Conservation (phyloP, 805 yeast species). For the Candida dendrica region DNA sequence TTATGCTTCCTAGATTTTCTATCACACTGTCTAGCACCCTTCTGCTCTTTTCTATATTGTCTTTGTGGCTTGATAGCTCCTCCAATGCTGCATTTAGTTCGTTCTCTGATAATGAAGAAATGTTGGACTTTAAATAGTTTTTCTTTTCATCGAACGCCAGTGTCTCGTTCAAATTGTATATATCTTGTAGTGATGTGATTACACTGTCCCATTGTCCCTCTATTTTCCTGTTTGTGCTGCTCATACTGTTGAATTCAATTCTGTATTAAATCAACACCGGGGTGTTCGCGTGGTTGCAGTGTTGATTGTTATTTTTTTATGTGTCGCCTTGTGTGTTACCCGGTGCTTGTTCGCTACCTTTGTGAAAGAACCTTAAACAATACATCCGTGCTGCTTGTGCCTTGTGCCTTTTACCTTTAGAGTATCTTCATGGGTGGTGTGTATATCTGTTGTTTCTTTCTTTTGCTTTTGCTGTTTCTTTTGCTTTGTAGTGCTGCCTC, state of each 20-base stretch:
- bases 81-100: constrained; percentile 35
- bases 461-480: no score
- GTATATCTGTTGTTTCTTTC: no score
- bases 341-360: no score
- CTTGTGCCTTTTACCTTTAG: no score
- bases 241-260: background rate
- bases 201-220: constrained; percentile 67
- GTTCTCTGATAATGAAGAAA: constrained; percentile 26
- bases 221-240: constrained; percentile 19
- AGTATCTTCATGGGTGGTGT: no score
- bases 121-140: constrained; percentile 21
- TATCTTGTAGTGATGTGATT: constrained; percentile 59
- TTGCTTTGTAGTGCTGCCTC: no score
- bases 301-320: no score
- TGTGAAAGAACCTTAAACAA: no score
- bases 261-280: no score
- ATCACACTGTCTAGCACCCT: constrained; percentile 33
- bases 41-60: constrained; percentile 48
- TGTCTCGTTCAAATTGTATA: constrained; percentile 55
- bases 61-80: constrained; percentile 42
- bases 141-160: constrained; percentile 38
- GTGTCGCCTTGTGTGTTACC: no score
- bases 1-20: constrained; percentile 40
- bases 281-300: no score
- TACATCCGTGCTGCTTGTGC: no score